Evolutionary conservation across 192 early-diverging fungal genomes (phyloP).

Genomic region (Coemansia sp.): DNA sequence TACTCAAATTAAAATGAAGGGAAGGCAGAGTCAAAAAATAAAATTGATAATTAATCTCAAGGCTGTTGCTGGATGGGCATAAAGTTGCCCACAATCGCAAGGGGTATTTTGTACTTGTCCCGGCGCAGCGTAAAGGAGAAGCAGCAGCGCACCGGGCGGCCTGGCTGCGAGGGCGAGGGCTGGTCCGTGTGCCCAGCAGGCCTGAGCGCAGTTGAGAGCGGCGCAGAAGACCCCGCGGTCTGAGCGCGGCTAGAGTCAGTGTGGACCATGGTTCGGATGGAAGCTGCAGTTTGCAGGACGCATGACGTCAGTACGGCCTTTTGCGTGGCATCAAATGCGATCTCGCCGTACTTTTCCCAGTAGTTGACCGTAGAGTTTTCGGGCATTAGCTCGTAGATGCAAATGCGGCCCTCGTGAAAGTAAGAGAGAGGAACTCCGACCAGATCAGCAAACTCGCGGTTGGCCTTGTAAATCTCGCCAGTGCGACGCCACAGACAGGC

Average conservation of each 20-base stretch:
- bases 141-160: conserved; percentile 70
- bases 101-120: conserved; percentile 90
- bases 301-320: conserved; percentile 96
- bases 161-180: conserved; percentile 40
- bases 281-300: conserved; percentile 59
- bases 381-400: conserved; percentile 78
- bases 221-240: conserved; percentile 10
- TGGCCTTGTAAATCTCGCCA: conserved; percentile 95
- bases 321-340: conserved; percentile 94
- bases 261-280: conserved; percentile 36
- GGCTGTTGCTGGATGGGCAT: conserved; percentile 52
- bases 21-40: background rate
- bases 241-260: conserved; percentile 4
- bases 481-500: conserved; percentile 95
- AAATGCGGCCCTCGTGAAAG: conserved; percentile 69
- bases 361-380: conserved; percentile 96
- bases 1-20: no score
- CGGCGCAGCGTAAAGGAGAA: conserved; percentile 95
- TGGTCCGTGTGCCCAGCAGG: conserved; percentile 22
- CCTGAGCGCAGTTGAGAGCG: conserved; percentile 27
- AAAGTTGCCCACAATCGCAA: conserved; percentile 73
- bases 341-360: conserved; percentile 98
- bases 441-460: conserved; percentile 89
- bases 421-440: conserved; percentile 81
- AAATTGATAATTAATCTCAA: background rate